These are phyloP conservation scores for Trichomonascus vanleenenianus DNA, from an alignment of 805 yeast genomes.

Conservation along the genomic window DNA sequence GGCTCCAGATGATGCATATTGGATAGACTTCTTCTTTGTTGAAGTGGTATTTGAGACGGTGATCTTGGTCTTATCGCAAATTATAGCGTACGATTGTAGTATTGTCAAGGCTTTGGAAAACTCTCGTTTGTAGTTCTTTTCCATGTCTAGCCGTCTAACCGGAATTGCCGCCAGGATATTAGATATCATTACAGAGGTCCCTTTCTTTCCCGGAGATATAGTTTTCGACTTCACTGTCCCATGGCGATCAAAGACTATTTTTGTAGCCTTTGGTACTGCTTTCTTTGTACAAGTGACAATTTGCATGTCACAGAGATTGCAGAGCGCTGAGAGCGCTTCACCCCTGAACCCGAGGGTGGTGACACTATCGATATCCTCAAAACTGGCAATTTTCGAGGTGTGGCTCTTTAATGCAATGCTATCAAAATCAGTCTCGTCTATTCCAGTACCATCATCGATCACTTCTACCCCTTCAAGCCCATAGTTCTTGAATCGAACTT, in stretches of 20 bases:
- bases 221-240: slow-evolving; percentile 43
- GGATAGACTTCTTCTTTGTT: slow-evolving; percentile 42
- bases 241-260: slow-evolving; percentile 42
- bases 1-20: slow-evolving; percentile 49
- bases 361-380: slow-evolving; percentile 33
- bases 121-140: slow-evolving; percentile 60
- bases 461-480: slow-evolving; percentile 71
- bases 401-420: slow-evolving; percentile 39
- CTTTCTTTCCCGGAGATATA: slow-evolving; percentile 47
- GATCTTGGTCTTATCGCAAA: slow-evolving; percentile 50
- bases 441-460: slow-evolving; percentile 68
- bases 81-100: slow-evolving; percentile 61
- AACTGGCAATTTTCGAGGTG: slow-evolving; percentile 46
- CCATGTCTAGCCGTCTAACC: slow-evolving; percentile 70
- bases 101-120: slow-evolving; percentile 58
- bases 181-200: slow-evolving; percentile 57
- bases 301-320: slow-evolving; percentile 39
- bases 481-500: slow-evolving; percentile 57
- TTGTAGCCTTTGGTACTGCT: slow-evolving; percentile 49
- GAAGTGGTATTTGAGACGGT: slow-evolving; percentile 43
- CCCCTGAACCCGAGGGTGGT: slow-evolving; percentile 65
- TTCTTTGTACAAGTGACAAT: slow-evolving; percentile 39
- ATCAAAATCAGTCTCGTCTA: slow-evolving; percentile 40
- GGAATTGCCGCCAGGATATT: slow-evolving; percentile 66
- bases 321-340: slow-evolving; percentile 52